Evolutionary conservation across 352 stramenopile genomes (phyloP).

Genomic region (Phytophthora cryptogea): DNA sequence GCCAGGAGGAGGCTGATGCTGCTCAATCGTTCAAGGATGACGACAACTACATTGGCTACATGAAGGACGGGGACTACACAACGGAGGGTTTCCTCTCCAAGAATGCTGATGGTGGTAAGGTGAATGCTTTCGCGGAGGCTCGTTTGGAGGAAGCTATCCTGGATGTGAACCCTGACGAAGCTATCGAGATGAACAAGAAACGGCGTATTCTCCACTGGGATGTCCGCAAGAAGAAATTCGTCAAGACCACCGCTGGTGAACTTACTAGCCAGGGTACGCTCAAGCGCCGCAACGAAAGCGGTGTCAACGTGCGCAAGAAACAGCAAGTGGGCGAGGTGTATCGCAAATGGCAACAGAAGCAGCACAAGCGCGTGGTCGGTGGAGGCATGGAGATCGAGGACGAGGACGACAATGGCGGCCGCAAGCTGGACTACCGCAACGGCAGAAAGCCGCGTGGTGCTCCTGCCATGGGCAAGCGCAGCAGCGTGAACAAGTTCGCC

Average conservation of each 20-base stretch:
- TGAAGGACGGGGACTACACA: constrained; percentile 78
- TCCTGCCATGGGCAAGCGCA: constrained; percentile 38
- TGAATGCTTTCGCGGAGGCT: constrained; percentile 80
- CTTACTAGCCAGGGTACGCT: constrained; percentile 79
- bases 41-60: constrained; percentile 88
- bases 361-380: constrained; percentile 83
- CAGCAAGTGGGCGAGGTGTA: constrained; percentile 92
- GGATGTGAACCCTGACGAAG: constrained; percentile 98
- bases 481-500: constrained; percentile 73
- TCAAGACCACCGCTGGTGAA: constrained; percentile 93
- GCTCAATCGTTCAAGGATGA: constrained; percentile 70
- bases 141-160: constrained; percentile 96
- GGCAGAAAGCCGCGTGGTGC: constrained; percentile 67
- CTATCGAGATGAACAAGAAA: constrained; percentile 97
- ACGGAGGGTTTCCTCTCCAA: constrained; percentile 79
- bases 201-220: constrained; percentile 99
- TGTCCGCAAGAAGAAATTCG: constrained; percentile 97
- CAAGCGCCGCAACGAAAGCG: constrained; percentile 88
- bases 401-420: constrained; percentile 44
- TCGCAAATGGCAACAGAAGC: constrained; percentile 93
- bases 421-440: constrained; percentile 79
- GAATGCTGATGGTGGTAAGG: constrained; percentile 73
- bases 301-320: constrained; percentile 84
- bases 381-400: constrained; percentile 73
- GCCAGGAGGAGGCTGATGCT: constrained; percentile 33